phyloP scores from a whole-genome alignment of 2,329 filamentous ascomycete genomes.

The Diplodia seriata region DNA sequence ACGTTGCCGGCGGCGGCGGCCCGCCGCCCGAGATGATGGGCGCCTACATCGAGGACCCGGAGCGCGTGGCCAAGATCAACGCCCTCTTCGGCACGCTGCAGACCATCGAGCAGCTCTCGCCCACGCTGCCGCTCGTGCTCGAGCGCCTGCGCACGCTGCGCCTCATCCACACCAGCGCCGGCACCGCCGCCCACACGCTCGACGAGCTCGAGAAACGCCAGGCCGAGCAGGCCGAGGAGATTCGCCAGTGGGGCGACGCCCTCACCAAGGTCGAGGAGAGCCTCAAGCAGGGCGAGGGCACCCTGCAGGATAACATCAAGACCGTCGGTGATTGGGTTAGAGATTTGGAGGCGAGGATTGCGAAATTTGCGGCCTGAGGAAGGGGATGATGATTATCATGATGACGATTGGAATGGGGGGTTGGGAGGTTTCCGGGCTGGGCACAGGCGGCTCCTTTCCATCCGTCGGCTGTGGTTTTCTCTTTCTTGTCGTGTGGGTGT shows the following conservation, averaged over 20 bases:
- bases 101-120: conserved; percentile 85
- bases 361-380: conserved; percentile 41
- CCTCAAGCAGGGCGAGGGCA: conserved; percentile 71
- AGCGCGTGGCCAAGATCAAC: conserved; percentile 86
- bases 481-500: not conserved
- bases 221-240: conserved; percentile 79
- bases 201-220: conserved; percentile 80
- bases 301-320: conserved; percentile 79
- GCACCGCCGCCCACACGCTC: conserved; percentile 77
- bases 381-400: not conserved
- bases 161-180: conserved; percentile 85
- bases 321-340: conserved; percentile 90
- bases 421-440: no score
- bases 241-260: conserved; percentile 84
- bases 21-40: conserved; percentile 29
- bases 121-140: conserved; percentile 82
- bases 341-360: conserved; percentile 79
- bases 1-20: conserved; percentile 42
- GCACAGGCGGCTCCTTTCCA: no score
- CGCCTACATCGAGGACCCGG: conserved; percentile 59
- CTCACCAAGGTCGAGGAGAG: conserved; percentile 78
- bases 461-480: not conserved
- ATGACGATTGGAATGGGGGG: no score
- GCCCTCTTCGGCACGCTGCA: conserved; percentile 87
- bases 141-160: conserved; percentile 84